Base-by-base conservation (phyloP, 1,284 basidiomycete species). In the Cryptococcus wingfieldii region DNA sequence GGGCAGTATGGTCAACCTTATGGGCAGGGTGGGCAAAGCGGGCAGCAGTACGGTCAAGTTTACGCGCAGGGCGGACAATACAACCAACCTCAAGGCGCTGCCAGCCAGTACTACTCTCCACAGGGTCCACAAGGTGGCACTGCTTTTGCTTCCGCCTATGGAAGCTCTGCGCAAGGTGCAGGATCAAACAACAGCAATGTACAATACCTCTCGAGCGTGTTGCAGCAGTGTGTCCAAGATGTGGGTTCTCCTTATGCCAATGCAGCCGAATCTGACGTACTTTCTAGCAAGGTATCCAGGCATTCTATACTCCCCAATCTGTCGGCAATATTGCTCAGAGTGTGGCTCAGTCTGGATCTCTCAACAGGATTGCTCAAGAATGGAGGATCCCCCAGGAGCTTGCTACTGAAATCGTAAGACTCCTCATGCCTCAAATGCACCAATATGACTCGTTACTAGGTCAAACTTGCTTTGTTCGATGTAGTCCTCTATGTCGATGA, bases 371-470 rank as follows among this genome's bases (percentile, higher is more conserved):
- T 49, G 70, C 75, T 6, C 47, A 62, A 5, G 74, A 77, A 43
- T 79, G 77, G 78, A 64, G 72, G 39, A 67, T 80, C 28, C 77
- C 78, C 2, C 65, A 71, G 28, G 78, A 79, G 60, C 69, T 79
- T 39, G 78, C 77, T 2, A 64, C 69, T 34, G 78, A 79, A 54
- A 63, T 79, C 10, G 71, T 47, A 31, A 6, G 46, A 9, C 1
- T 23, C 12, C 9, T 27, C 14, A 16, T 31, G 7, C n/a, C 10
- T 10, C 23, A 12, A 23, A 5, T 9, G 23, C 0, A 28, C 9
- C 1, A 12, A 16, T 27, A 6, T n/a, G 25, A 27, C 14, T 31
- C 13, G 13, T 8, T 25, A 7, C 14, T 18, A 47, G 46, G 46
- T 68, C 63, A 78, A 79, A 65, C 64, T 79, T 19, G 64, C 78